Conservation (phyloP, 345 rosid genomes). For the Citrus maxima region DNA sequence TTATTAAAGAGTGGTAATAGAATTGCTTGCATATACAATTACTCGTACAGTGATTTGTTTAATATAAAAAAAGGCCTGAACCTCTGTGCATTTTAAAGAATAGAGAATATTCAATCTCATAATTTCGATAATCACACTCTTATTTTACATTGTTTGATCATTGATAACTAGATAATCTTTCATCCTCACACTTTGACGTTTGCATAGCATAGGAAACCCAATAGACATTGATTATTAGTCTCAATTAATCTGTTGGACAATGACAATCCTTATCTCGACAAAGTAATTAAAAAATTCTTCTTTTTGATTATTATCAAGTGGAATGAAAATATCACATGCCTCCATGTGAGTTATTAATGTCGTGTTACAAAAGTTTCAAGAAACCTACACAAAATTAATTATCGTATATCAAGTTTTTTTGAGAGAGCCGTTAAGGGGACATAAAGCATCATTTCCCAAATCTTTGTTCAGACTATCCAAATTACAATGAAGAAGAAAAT, state of each 20-base stretch:
- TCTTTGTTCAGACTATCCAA: slow-evolving; percentile 12
- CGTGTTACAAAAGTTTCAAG: background rate
- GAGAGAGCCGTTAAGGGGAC: slow-evolving; percentile 9
- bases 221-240: background rate
- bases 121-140: too few relatives aligned
- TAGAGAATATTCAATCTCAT: too few relatives aligned
- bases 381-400: background rate
- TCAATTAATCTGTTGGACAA: background rate
- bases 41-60: too few relatives aligned
- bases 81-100: too few relatives aligned
- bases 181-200: background rate
- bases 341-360: background rate
- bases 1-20: too few relatives aligned
- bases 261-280: background rate
- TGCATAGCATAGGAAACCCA: background rate
- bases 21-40: too few relatives aligned
- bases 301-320: background rate
- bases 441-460: slow-evolving; percentile 23
- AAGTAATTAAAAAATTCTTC: background rate
- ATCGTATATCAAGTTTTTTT: background rate
- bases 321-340: slow-evolving; percentile 9
- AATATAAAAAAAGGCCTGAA: too few relatives aligned
- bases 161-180: background rate
- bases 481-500: background rate
- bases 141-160: too few relatives aligned